Conservation (phyloP, 495 filamentous ascomycete species). For the Neurospora tetraspora region DNA sequence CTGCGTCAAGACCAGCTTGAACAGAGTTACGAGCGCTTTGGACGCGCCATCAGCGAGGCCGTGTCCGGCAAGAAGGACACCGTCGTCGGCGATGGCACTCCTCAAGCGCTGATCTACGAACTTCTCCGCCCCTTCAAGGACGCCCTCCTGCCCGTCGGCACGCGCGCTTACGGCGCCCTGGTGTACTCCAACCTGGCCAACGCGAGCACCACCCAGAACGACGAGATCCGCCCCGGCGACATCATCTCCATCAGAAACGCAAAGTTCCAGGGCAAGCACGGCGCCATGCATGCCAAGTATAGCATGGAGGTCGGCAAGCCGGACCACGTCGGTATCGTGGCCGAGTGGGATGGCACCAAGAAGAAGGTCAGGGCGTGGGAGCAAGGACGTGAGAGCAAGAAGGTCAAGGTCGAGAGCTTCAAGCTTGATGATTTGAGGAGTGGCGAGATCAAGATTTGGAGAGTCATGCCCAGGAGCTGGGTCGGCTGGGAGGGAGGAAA, state of each 20-base stretch:
- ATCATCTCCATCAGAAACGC: slow-evolving; percentile 91
- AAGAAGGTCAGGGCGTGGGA: slow-evolving; percentile 96
- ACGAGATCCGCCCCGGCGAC: slow-evolving; percentile 91
- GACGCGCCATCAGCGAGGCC: slow-evolving; percentile 59
- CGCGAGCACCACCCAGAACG: slow-evolving; percentile 76
- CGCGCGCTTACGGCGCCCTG: slow-evolving; percentile 78
- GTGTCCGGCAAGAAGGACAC: slow-evolving; percentile 62
- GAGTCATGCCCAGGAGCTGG: slow-evolving; percentile 86
- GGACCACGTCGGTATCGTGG: slow-evolving; percentile 92
- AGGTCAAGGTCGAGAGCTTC: slow-evolving; percentile 88
- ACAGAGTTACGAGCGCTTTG: slow-evolving; percentile 66
- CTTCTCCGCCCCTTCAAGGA: slow-evolving; percentile 63
- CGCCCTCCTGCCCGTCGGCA: slow-evolving; percentile 72
- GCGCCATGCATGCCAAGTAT: slow-evolving; percentile 92
- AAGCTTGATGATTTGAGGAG: slow-evolving; percentile 84
- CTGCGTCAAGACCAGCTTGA: slow-evolving; percentile 93
- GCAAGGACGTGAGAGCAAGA: slow-evolving; percentile 88
- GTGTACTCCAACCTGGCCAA: slow-evolving; percentile 94
- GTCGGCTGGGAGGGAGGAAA: slow-evolving; percentile 62
- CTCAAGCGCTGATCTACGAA: slow-evolving; percentile 65
- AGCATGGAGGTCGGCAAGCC: slow-evolving; percentile 78
- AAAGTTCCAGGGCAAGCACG: slow-evolving; percentile 91
- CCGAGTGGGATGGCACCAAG: slow-evolving; percentile 97
- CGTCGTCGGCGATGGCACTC: slow-evolving; percentile 73
- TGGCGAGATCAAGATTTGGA: slow-evolving; percentile 96